These are phyloP conservation scores for Diplodia intermedia DNA, from an alignment of 2,329 filamentous ascomycete species.

Conservation along the genomic window DNA sequence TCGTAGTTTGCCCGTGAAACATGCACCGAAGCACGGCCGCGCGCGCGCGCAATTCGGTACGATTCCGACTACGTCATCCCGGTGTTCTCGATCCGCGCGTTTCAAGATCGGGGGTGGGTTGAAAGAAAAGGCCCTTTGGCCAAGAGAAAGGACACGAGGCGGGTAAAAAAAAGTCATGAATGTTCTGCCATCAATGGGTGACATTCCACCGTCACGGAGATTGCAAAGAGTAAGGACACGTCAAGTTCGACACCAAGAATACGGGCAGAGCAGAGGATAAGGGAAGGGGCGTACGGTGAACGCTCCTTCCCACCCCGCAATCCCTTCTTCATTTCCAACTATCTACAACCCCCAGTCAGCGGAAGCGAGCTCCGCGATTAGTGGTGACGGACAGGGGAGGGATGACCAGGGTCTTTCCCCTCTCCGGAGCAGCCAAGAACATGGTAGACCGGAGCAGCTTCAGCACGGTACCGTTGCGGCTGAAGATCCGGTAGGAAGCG, in stretches of 20 bases:
- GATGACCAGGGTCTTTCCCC: neutral
- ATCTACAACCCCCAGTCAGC: constrained; percentile 14
- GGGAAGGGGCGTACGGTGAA: neutral
- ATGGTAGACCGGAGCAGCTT: neutral
- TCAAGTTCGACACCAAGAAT: constrained; percentile 1
- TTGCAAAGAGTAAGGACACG: neutral
- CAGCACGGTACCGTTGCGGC: neutral
- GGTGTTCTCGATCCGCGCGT: neutral
- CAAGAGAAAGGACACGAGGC: neutral
- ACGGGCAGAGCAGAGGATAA: neutral
- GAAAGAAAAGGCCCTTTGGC: neutral
- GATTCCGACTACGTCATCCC: neutral
- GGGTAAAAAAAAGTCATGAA: too few relatives aligned
- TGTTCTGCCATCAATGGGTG: neutral
- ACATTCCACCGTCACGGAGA: neutral
- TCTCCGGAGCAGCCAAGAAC: neutral
- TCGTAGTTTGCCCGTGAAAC: constrained; percentile 4
- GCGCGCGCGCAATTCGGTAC: neutral
- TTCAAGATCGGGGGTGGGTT: neutral
- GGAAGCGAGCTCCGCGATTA: neutral
- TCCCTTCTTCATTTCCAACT: neutral
- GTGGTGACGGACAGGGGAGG: neutral
- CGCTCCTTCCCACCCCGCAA: neutral
- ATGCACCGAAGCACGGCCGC: neutral
- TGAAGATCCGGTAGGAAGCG: neutral